phyloP scores from a whole-genome alignment of 495 filamentous ascomycete genomes.

The Tuber calosporum region DNA sequence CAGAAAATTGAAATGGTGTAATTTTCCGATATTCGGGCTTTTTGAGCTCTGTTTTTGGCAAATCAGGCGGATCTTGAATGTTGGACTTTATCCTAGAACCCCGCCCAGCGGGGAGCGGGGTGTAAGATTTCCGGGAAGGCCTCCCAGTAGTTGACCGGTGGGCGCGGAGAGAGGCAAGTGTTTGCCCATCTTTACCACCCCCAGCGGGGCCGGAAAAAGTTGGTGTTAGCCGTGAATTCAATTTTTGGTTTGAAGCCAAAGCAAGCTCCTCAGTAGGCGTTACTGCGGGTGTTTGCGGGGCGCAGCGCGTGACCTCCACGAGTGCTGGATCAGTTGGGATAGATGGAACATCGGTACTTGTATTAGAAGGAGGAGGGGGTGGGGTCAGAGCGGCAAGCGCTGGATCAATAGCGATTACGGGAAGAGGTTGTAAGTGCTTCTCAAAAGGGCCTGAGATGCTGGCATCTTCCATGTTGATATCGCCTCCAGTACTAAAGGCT shows the following conservation, averaged over 20 bases:
- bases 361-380: conserved; percentile 21
- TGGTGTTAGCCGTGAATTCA: not conserved
- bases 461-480: conserved; percentile 33
- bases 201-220: conserved; percentile 12
- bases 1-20: conserved; percentile 37
- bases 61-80: conserved; percentile 16
- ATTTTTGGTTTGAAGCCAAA: not conserved
- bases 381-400: conserved; percentile 33
- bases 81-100: conserved; percentile 18
- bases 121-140: conserved; percentile 15
- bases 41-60: conserved; percentile 54
- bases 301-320: conserved; percentile 14
- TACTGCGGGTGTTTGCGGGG: conserved; percentile 35
- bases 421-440: conserved; percentile 14
- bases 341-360: not conserved
- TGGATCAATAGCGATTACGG: conserved; percentile 34
- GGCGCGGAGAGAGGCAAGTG: conserved; percentile 38
- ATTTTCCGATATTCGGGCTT: conserved; percentile 52
- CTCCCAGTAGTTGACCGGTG: conserved; percentile 39
- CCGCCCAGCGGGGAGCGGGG: conserved; percentile 16
- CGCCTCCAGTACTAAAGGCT: conserved; percentile 17
- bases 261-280: conserved; percentile 31
- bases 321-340: conserved; percentile 40
- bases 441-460: conserved; percentile 19
- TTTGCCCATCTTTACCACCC: conserved; percentile 33